Evolutionary conservation across 164 flowering plant genomes (phyloP).

Genomic region (Tinospora cordifolia): DNA sequence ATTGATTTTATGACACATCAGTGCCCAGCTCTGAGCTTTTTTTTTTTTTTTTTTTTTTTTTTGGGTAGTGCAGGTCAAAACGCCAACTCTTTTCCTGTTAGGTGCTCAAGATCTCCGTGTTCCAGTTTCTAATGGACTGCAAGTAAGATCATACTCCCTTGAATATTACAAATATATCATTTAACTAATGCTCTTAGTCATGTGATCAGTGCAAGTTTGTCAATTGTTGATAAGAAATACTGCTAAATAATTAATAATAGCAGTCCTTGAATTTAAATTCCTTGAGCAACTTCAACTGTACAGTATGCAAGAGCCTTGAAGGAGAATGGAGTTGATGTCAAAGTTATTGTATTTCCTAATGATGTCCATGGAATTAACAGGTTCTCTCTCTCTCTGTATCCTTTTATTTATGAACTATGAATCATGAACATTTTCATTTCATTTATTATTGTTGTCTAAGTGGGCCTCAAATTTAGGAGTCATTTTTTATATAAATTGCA

Average conservation of each 20-base stretch:
- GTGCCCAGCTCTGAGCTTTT: conserved; percentile 1
- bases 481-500: too few species aligned
- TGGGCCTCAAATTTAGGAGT: too few species aligned
- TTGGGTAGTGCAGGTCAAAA: conserved; percentile 64
- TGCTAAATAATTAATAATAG: background rate
- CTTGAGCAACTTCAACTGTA: conserved; percentile 1
- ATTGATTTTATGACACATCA: background rate
- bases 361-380: conserved; percentile 66
- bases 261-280: background rate
- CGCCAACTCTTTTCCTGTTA: conserved; percentile 77
- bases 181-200: background rate
- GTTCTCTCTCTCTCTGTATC: conserved; percentile 24
- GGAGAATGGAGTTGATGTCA: conserved; percentile 63
- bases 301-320: conserved; percentile 82
- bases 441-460: background rate
- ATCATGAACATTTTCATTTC: background rate
- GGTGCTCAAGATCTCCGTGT: conserved; percentile 94
- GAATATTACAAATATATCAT: background rate
- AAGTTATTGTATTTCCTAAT: conserved; percentile 69
- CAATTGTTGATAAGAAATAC: background rate
- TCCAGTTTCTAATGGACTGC: conserved; percentile 78
- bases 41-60: too few species aligned
- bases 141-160: conserved; percentile 36
- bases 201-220: background rate
- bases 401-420: background rate